Evolutionary conservation across 2,329 filamentous ascomycete genomes (phyloP).

Genomic region (Monilinia aucupariae): DNA sequence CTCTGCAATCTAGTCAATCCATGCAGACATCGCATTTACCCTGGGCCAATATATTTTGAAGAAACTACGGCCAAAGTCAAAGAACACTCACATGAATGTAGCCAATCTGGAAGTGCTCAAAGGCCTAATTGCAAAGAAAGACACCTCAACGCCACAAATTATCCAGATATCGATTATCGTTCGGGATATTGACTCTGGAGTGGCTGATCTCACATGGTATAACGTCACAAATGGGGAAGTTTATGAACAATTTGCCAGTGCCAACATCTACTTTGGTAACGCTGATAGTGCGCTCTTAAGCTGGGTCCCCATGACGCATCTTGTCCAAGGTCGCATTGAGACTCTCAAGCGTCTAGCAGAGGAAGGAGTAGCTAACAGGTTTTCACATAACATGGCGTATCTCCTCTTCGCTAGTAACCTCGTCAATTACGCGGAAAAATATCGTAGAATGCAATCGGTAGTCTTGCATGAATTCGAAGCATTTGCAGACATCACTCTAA

Average conservation of each 20-base stretch:
- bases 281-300: too few species aligned
- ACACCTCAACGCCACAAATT: slow-evolving; percentile 3
- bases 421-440: too few species aligned
- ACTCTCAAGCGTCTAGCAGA: too few species aligned
- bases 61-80: slow-evolving; percentile 38
- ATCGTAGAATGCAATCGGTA: not conserved
- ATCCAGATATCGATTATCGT: too few species aligned
- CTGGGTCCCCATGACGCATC: too few species aligned
- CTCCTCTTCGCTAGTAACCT: too few species aligned
- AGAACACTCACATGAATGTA: slow-evolving; percentile 34
- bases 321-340: too few species aligned
- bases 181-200: not conserved
- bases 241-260: too few species aligned
- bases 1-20: slow-evolving; percentile 38
- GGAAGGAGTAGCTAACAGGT: too few species aligned
- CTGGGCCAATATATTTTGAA: slow-evolving; percentile 51
- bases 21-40: slow-evolving; percentile 55
- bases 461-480: not conserved
- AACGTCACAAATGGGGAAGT: too few species aligned
- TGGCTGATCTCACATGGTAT: not conserved
- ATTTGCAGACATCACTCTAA: not conserved
- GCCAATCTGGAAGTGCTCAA: slow-evolving; percentile 37
- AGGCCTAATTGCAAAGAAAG: slow-evolving; percentile 33
- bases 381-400: too few species aligned
- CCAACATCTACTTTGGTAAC: too few species aligned